Conservation (phyloP, 2,329 filamentous ascomycete genomes). For the Fulvia fulva region DNA sequence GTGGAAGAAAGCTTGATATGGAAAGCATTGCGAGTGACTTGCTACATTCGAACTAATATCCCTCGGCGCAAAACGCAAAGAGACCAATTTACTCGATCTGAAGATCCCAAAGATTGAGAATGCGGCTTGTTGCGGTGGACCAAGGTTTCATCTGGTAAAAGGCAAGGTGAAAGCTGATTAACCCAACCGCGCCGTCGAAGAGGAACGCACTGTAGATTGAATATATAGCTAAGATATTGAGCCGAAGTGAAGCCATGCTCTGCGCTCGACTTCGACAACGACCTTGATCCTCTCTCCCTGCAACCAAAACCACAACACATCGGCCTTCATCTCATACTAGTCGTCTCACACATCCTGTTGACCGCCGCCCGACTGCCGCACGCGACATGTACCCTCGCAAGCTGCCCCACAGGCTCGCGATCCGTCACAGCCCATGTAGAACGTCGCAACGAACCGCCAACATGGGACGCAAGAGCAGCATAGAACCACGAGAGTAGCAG, state of each 20-base stretch:
- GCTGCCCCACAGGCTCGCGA: too few relatives aligned
- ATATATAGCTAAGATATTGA: not conserved
- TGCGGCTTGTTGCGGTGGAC: slow-evolving; percentile 28
- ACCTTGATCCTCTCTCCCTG: too few relatives aligned
- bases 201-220: not conserved
- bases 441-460: too few relatives aligned
- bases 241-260: not conserved
- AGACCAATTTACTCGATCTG: slow-evolving; percentile 10
- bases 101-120: slow-evolving; percentile 28
- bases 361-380: too few relatives aligned
- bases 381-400: too few relatives aligned
- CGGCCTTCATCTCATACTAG: too few relatives aligned
- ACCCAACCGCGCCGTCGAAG: slow-evolving; percentile 28
- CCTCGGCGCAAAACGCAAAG: slow-evolving; percentile 13
- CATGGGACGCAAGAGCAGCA: too few relatives aligned
- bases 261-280: too few relatives aligned
- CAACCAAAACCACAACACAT: too few relatives aligned
- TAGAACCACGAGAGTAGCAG: too few relatives aligned
- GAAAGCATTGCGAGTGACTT: not conserved
- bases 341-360: too few relatives aligned
- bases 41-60: not conserved
- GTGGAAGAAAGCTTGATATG: not conserved
- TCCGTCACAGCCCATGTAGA: too few relatives aligned
- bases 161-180: slow-evolving; percentile 34
- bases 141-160: slow-evolving; percentile 36